Conservation (phyloP, 331 rosid species). For the Prunus yedoensis region DNA sequence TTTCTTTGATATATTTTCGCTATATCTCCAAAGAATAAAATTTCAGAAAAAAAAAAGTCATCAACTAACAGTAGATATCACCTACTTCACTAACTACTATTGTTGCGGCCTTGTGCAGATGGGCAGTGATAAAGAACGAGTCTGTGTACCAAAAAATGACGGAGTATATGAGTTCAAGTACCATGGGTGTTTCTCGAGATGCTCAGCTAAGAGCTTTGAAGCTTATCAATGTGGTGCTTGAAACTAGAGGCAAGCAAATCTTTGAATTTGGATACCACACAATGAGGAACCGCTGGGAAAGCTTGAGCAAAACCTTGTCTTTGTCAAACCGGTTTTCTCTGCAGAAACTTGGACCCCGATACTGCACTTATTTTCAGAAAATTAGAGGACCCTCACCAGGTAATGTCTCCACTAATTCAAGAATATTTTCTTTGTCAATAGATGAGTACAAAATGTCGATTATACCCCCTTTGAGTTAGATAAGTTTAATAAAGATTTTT, state of each 20-base stretch:
- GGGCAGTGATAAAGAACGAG: slow-evolving; percentile 57
- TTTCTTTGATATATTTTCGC: no score
- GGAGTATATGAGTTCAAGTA: slow-evolving; percentile 5
- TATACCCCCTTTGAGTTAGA: no score
- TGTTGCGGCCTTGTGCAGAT: slow-evolving; percentile 27
- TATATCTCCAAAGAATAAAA: no score
- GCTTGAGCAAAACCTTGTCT: slow-evolving; percentile 26
- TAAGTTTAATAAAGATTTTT: no score
- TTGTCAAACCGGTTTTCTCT: slow-evolving; percentile 48
- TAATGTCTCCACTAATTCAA: neutral
- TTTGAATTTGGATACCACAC: slow-evolving; percentile 43
- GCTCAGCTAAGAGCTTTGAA: slow-evolving; percentile 47
- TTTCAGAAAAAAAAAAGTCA: no score
- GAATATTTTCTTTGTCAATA: no score
- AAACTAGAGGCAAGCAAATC: slow-evolving; percentile 27
- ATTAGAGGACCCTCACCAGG: slow-evolving; percentile 44
- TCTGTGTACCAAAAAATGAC: slow-evolving; percentile 39
- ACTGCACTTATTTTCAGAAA: slow-evolving; percentile 30
- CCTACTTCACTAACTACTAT: neutral
- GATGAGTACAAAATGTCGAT: neutral
- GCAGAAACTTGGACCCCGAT: slow-evolving; percentile 33
- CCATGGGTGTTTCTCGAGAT: slow-evolving; percentile 45
- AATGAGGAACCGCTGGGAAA: slow-evolving; percentile 38
- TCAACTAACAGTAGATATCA: no score
- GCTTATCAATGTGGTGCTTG: slow-evolving; percentile 35